Conservation (phyloP, 2,329 filamentous ascomycete genomes). For the Alternaria sp. region DNA sequence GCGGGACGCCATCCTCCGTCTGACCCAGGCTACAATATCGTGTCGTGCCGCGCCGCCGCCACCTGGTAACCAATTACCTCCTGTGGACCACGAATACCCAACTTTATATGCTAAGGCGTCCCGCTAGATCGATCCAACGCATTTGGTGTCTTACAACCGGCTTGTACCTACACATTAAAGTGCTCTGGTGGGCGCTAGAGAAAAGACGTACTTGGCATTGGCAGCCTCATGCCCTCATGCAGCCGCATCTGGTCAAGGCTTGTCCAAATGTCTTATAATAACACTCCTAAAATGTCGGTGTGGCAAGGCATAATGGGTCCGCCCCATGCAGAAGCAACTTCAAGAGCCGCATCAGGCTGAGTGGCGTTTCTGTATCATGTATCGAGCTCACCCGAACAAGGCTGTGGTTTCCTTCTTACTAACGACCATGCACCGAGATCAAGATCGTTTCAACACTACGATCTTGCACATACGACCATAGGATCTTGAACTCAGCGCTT, state of each 20-base stretch:
- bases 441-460: too few species aligned
- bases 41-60: not conserved
- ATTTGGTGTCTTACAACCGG: not conserved
- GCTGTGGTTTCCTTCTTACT: not conserved
- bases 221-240: not conserved
- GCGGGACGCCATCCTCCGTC: not conserved
- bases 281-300: not conserved
- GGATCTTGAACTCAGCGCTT: too few species aligned
- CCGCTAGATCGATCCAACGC: not conserved
- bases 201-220: not conserved
- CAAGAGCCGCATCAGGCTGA: not conserved
- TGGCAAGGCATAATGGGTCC: not conserved
- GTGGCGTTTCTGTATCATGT: not conserved
- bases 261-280: not conserved
- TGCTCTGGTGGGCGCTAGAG: not conserved
- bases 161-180: not conserved
- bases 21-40: not conserved
- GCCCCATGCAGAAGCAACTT: not conserved
- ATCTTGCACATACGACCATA: too few species aligned
- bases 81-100: not conserved
- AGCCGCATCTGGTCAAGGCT: not conserved
- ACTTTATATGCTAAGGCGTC: not conserved
- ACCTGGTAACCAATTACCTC: rapidly evolving
- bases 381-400: not conserved
- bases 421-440: too few species aligned